phyloP scores from a whole-genome alignment of 1,284 basidiomycete genomes.

The Leccinum insolens region DNA sequence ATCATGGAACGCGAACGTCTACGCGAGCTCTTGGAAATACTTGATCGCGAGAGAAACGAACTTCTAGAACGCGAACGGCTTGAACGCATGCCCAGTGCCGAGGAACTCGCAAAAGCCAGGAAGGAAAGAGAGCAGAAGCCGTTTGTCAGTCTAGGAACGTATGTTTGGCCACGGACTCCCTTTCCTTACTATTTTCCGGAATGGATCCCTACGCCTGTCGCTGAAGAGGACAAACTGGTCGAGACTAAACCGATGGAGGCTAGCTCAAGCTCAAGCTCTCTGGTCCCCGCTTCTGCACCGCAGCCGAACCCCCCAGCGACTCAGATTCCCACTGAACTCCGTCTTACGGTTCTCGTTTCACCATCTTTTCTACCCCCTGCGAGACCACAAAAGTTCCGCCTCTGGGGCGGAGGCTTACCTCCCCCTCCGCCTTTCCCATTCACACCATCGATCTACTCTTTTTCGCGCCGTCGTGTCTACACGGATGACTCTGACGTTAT shows the following conservation, averaged over 20 bases:
- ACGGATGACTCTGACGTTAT: slow-evolving; percentile 78
- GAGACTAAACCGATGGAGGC: slow-evolving; percentile 14
- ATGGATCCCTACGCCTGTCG: slow-evolving; percentile 33
- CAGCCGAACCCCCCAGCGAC: slow-evolving; percentile 17
- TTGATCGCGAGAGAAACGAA: slow-evolving; percentile 33
- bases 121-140: slow-evolving; percentile 39
- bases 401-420: slow-evolving; percentile 71
- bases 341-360: slow-evolving; percentile 64
- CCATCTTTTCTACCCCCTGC: slow-evolving; percentile 55
- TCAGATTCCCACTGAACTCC: slow-evolving; percentile 47
- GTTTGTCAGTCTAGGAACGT: slow-evolving; percentile 62
- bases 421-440: slow-evolving; percentile 39
- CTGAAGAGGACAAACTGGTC: slow-evolving; percentile 18
- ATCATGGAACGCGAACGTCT: slow-evolving; percentile 30
- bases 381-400: slow-evolving; percentile 49
- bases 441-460: slow-evolving; percentile 28
- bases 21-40: slow-evolving; percentile 31
- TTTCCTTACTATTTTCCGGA: slow-evolving; percentile 53
- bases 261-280: slow-evolving; percentile 14
- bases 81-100: slow-evolving; percentile 36
- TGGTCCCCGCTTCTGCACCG: slow-evolving; percentile 4
- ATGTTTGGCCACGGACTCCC: slow-evolving; percentile 56
- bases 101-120: slow-evolving; percentile 33
- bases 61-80: slow-evolving; percentile 34
- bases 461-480: slow-evolving; percentile 51